phyloP scores from a whole-genome alignment of 352 stramenopile species.

The Phytopythium chamaehyphon region DNA sequence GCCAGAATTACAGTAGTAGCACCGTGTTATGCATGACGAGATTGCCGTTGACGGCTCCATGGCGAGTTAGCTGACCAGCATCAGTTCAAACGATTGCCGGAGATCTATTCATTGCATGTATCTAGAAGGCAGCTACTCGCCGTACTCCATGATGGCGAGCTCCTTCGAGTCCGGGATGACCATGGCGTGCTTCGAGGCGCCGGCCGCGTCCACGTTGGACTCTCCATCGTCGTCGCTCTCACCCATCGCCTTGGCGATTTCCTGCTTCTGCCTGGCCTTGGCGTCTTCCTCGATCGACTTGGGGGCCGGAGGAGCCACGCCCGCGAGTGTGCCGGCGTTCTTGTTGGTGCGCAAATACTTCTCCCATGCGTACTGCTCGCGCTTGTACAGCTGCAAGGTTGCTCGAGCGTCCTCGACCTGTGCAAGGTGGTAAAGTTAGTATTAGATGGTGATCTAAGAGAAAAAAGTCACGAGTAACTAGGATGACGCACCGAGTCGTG shows the following conservation, averaged over 20 bases:
- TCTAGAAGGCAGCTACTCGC: too few species aligned
- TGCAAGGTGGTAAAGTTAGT: background rate
- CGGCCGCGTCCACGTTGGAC: slow-evolving; percentile 5
- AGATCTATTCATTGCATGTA: too few species aligned
- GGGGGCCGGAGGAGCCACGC: slow-evolving; percentile 42
- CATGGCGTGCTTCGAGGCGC: slow-evolving; percentile 8
- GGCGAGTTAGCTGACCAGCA: too few species aligned
- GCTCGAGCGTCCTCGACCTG: slow-evolving; percentile 78
- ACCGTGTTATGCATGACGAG: too few species aligned
- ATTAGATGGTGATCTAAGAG: too few species aligned
- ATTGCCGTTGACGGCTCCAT: too few species aligned
- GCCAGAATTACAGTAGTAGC: too few species aligned
- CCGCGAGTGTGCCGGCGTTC: slow-evolving; percentile 39
- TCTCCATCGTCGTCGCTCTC: slow-evolving; percentile 35
- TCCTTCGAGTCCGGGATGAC: slow-evolving; percentile 54
- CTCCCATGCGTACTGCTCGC: slow-evolving; percentile 80
- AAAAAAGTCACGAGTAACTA: background rate
- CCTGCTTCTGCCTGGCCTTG: slow-evolving; percentile 7
- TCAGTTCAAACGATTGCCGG: too few species aligned
- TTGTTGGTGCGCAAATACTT: slow-evolving; percentile 78
- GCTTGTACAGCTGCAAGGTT: slow-evolving; percentile 76
- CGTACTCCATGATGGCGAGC: slow-evolving; percentile 72
- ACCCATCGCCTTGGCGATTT: slow-evolving; percentile 19
- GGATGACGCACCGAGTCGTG: slow-evolving; percentile 74
- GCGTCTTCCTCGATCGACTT: slow-evolving; percentile 20